phyloP scores from a whole-genome alignment of 169 alveolate species.

The Plasmodium coatneyi region DNA sequence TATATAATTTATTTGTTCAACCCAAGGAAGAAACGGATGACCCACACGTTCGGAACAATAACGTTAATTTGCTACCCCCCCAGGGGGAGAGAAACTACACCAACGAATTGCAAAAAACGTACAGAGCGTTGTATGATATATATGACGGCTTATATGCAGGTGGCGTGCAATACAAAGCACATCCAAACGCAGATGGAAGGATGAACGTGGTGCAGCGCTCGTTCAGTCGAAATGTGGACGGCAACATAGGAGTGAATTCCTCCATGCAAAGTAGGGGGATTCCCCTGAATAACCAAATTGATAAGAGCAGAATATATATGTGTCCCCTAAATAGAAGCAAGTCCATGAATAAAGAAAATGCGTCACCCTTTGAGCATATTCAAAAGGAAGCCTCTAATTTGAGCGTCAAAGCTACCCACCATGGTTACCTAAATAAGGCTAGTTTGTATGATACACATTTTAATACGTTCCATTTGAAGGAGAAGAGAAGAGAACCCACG shows the following conservation, averaged over 20 bases:
- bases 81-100: background rate
- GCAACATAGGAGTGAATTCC: background rate
- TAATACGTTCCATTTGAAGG: background rate
- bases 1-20: constrained; percentile 40
- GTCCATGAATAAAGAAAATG: background rate
- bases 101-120: constrained; percentile 49
- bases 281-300: background rate
- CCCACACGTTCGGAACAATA: background rate
- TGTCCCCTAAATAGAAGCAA: background rate
- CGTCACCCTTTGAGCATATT: background rate
- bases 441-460: background rate
- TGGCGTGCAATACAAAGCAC: background rate
- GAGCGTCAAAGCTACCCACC: background rate
- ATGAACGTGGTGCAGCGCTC: background rate
- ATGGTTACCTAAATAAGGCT: background rate
- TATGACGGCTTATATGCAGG: constrained; percentile 5
- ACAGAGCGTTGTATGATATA: constrained; percentile 59
- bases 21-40: constrained; percentile 16
- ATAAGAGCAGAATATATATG: background rate
- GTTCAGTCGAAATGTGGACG: background rate
- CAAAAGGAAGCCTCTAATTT: background rate
- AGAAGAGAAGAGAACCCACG: background rate
- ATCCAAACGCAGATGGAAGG: background rate
- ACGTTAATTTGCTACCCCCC: background rate
- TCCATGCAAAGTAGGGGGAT: background rate